Evolutionary conservation across 2,329 filamentous ascomycete genomes (phyloP).

Genomic region (Pyricularia grisea): DNA sequence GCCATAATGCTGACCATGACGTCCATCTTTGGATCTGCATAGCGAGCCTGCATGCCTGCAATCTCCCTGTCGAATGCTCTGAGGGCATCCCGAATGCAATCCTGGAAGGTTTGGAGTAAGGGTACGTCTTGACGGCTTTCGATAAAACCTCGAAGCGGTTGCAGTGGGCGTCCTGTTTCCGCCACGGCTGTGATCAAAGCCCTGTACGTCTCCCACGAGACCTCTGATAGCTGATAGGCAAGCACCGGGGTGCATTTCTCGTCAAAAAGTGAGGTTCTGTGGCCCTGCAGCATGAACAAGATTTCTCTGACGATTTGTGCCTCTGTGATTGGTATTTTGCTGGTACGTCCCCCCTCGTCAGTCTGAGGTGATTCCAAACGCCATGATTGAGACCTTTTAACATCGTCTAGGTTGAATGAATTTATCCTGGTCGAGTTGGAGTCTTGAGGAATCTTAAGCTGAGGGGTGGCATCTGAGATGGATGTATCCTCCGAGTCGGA

Average conservation of each 20-base stretch:
- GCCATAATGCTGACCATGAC: constrained; percentile 57
- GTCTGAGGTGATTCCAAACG: constrained; percentile 14
- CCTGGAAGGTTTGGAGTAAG: constrained; percentile 63
- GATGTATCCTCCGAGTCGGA: constrained; percentile 17
- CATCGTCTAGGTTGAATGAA: constrained; percentile 19
- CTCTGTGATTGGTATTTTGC: constrained; percentile 51
- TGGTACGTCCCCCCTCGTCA: constrained; percentile 21
- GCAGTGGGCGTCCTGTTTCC: constrained; percentile 34
- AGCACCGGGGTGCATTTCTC: constrained; percentile 26
- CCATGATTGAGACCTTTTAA: constrained; percentile 38
- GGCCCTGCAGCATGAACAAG: constrained; percentile 75
- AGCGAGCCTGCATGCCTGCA: constrained; percentile 48
- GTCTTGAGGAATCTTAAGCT: constrained; percentile 8
- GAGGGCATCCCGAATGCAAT: constrained; percentile 49
- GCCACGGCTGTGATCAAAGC: constrained; percentile 37
- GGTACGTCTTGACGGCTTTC: constrained; percentile 36
- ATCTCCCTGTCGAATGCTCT: constrained; percentile 48
- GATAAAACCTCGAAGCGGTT: constrained; percentile 34
- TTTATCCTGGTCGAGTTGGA: not conserved
- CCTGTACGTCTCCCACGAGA: constrained; percentile 40
- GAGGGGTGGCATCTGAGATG: constrained; percentile 18
- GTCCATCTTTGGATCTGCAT: constrained; percentile 43
- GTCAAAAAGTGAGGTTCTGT: constrained; percentile 64
- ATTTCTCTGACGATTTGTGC: constrained; percentile 66
- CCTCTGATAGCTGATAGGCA: constrained; percentile 34